Base-by-base conservation (phyloP, 768 basidiomycete species). In the Megacollybia marginata region DNA sequence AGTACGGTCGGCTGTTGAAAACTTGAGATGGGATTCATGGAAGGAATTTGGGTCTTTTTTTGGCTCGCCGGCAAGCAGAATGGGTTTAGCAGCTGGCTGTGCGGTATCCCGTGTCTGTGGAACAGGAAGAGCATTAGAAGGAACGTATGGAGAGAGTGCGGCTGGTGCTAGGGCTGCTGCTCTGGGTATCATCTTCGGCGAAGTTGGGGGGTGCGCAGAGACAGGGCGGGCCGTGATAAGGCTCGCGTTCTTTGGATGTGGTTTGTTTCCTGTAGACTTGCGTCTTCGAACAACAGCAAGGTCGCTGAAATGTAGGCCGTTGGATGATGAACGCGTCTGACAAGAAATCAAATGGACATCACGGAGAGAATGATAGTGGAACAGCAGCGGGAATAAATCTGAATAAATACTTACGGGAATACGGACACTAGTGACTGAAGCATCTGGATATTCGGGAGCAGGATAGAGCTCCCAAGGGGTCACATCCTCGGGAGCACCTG, bases 1-100 rank as follows among this genome's bases (percentile, higher is more conserved):
- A 5, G 78, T 73, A 18, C 82, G 73, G 61, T 84, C 82, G 10
- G 78, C 74, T 0, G 82, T 81, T 2, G 80, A 80, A 59, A 82
- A 80, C 50, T 74, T 72, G 44, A 58, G 60, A 51, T 65, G 55
- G 6, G 52, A n/a, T n/a, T n/a, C n/a, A n/a, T n/a, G n/a, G n/a
- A n/a, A 54, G 38, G 38, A 40, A 40, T 40, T 8, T 8, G 38
- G 23, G 2, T 28, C 23, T 6, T 28, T 28, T 48, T n/a, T 9
- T 35, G 20, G 15, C 38, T 15, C 10, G 23, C 15, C 23, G 23
- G 23, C 23, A 28, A 28, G 23, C 23, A 15, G 18, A 32, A 42
- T n/a, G 40, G 35, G 47, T 13, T 40, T 23, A 10, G 40, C 33
- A 34, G 48, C 10, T 33, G 28, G 31, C 9, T 33, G 42, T 5